Evolutionary conservation across 768 basidiomycete genomes (phyloP).

Genomic region (Suillus plorans): DNA sequence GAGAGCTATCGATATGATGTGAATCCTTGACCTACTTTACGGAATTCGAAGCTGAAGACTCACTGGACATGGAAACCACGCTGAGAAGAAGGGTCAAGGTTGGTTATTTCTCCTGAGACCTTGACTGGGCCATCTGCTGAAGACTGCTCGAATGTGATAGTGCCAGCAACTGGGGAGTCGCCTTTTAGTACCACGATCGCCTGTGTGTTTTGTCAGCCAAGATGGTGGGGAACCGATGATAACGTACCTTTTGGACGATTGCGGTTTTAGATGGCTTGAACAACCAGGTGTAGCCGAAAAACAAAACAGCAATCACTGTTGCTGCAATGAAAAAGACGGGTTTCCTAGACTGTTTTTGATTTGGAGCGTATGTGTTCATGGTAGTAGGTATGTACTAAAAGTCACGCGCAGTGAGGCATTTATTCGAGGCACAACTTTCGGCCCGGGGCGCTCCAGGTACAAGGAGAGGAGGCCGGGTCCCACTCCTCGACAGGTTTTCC

Average conservation of each 20-base stretch:
- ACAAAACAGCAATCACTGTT: constrained; percentile 14
- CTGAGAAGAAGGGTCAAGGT: constrained; percentile 54
- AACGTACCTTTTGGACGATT: constrained; percentile 22
- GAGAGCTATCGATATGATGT: constrained; percentile 18
- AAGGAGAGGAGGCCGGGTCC: too few relatives aligned
- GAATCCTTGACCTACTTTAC: constrained; percentile 20
- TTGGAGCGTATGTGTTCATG: constrained; percentile 20
- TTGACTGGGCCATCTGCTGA: constrained; percentile 50
- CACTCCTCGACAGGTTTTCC: too few relatives aligned
- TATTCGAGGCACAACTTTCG: not conserved
- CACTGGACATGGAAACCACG: constrained; percentile 86
- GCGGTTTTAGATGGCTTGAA: constrained; percentile 17
- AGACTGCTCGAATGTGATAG: constrained; percentile 63
- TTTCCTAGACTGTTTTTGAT: constrained; percentile 22
- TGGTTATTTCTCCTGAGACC: constrained; percentile 60
- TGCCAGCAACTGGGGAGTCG: constrained; percentile 59
- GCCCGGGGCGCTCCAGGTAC: not conserved
- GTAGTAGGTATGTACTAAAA: not conserved
- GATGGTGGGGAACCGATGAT: not conserved
- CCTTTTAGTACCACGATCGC: constrained; percentile 64
- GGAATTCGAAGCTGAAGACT: constrained; percentile 21
- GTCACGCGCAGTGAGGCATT: not conserved
- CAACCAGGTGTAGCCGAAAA: constrained; percentile 21
- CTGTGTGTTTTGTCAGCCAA: constrained; percentile 27
- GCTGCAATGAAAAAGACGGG: constrained; percentile 14